Evolutionary conservation across 148 eudicot genomes (phyloP).

Genomic region (Chenopodium suecicum): DNA sequence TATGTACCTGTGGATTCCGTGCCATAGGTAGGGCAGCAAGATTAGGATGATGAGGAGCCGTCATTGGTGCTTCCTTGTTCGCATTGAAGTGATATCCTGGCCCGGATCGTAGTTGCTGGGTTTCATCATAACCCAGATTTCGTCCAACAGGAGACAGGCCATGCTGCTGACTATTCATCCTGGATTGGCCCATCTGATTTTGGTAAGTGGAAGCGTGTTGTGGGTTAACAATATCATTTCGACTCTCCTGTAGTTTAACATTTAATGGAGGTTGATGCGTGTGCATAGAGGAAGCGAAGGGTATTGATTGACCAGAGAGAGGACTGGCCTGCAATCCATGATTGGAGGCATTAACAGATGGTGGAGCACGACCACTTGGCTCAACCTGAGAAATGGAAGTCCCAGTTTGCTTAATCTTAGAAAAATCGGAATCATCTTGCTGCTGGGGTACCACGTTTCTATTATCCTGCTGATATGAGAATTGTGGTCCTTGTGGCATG

Average conservation of each 20-base stretch:
- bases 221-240: conserved; percentile 40
- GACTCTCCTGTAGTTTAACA: conserved; percentile 38
- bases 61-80: conserved; percentile 42
- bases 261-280: conserved; percentile 47
- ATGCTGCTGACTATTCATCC: conserved; percentile 54
- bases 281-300: conserved; percentile 42
- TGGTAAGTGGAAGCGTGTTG: conserved; percentile 56
- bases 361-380: conserved; percentile 36
- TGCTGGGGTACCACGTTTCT: conserved; percentile 40
- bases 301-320: conserved; percentile 45
- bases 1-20: conserved; percentile 74
- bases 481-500: conserved; percentile 51
- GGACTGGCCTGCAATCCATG: conserved; percentile 46
- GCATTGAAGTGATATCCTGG: conserved; percentile 46
- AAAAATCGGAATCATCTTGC: conserved; percentile 54
- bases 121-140: conserved; percentile 58
- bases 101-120: conserved; percentile 46
- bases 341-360: conserved; percentile 36
- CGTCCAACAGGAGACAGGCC: conserved; percentile 44
- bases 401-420: conserved; percentile 48
- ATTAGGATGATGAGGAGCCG: conserved; percentile 66
- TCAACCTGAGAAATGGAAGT: conserved; percentile 45
- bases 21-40: conserved; percentile 70
- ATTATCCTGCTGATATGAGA: conserved; percentile 56
- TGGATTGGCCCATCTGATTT: conserved; percentile 56